Evolutionary conservation across 805 yeast genomes (phyloP).

Genomic region (Debaryomyces maramus): DNA sequence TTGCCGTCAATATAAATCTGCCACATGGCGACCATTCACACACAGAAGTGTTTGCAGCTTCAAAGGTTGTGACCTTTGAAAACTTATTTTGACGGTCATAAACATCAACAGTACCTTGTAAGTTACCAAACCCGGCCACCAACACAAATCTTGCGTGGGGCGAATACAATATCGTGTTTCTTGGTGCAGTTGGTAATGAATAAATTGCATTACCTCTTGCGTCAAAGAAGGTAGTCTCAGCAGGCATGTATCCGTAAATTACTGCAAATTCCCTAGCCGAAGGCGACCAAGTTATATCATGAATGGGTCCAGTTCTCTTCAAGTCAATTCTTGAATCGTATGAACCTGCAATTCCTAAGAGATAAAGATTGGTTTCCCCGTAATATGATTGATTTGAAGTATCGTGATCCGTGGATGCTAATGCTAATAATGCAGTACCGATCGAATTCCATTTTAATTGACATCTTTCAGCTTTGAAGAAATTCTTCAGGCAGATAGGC

Average conservation of each 20-base stretch:
- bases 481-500: constrained; percentile 81
- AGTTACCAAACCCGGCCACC: constrained; percentile 96
- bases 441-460: constrained; percentile 88
- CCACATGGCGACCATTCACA: constrained; percentile 99
- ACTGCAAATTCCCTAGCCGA: constrained; percentile 96
- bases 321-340: constrained; percentile 86
- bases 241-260: constrained; percentile 96
- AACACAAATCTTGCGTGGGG: constrained; percentile 91
- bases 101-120: constrained; percentile 94
- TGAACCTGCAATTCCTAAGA: constrained; percentile 89
- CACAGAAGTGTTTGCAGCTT: constrained; percentile 93
- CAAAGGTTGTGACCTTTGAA: constrained; percentile 72
- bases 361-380: constrained; percentile 91
- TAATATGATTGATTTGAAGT: constrained; percentile 90
- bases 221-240: constrained; percentile 91
- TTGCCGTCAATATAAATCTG: constrained; percentile 87
- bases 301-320: constrained; percentile 94
- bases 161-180: constrained; percentile 87
- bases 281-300: constrained; percentile 97
- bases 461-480: constrained; percentile 95
- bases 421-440: constrained; percentile 91
- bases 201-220: constrained; percentile 86
- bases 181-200: constrained; percentile 80
- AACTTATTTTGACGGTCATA: constrained; percentile 89
- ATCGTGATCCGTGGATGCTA: constrained; percentile 95